Evolutionary conservation across 768 basidiomycete genomes (phyloP), one percentile per base, ranked within the genome.

Genomic region (Xerocomellus dryophilus): DNA sequence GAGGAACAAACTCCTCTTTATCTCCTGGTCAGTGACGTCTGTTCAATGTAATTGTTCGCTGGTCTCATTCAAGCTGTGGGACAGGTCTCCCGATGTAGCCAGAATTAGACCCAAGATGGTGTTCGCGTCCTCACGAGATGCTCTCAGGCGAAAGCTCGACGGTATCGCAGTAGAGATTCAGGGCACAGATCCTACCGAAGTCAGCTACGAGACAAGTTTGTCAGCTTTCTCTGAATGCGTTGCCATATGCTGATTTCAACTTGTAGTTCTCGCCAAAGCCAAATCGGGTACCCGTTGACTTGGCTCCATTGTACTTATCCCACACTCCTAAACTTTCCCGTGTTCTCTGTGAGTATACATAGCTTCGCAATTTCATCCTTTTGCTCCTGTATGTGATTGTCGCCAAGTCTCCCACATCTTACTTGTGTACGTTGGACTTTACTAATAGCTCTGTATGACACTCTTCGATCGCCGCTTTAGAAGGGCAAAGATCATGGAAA

Each of bases 81-180:
- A 17, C 27, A 98, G 96, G 96, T 79, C 85, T 17, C 95, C 97
- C 56, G 94, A 97, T 64, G 70, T 67, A 20, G 85, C 93, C 41
- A 89, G 83, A 77, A 78, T 96, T 71, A 94, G 85, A 76, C 73
- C 80, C 67, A 98, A 95, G 87, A 98, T 98, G 95, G 66, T 97
- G 62, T 89, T 81, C 72, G 88, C 96, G n/a, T 85, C 92, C 21
- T 98, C 96, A 47, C 88, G 85, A 68, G 90, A 93, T 14, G 88
- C 86, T 6, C 73, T 99, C 51, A 82, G 83, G 66, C 81, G 80
- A 54, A 65, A 78, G 29, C 81, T 98, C 20, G 82, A 81, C n/a
- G 96, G 95, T 41, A 81, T 97, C 65, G 76, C 81, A 2, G 58
- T 81, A 45, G 94, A 98, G 73, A 80, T 98, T 57, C 95, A 98